phyloP scores from a whole-genome alignment of 176 grass and related monocot genomes.

The Bonia amplexicaulis region DNA sequence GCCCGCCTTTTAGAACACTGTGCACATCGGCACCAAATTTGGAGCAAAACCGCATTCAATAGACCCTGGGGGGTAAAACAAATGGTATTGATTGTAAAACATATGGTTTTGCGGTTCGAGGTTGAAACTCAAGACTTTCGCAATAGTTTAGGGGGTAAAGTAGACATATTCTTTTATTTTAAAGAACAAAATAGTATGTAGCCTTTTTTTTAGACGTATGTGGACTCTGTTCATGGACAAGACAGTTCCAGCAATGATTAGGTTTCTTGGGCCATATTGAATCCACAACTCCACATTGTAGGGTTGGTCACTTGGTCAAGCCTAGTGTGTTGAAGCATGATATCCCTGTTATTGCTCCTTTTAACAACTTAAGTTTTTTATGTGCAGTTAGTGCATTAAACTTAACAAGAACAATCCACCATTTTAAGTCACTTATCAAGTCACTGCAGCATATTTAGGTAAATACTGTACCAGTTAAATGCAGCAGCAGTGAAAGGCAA shows the following conservation, averaged over 20 bases:
- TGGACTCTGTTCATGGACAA: not conserved
- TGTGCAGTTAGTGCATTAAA: not conserved
- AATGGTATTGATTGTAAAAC: no score
- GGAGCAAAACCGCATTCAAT: no score
- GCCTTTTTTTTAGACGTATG: not conserved
- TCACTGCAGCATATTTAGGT: not conserved
- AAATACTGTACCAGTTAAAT: not conserved
- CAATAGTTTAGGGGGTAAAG: no score
- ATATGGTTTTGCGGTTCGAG: no score
- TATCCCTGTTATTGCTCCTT: not conserved
- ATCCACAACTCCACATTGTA: not conserved
- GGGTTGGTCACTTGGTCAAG: not conserved
- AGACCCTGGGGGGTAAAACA: no score
- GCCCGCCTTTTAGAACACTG: no score
- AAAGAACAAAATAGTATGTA: not conserved
- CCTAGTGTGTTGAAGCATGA: not conserved
- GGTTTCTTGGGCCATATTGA: not conserved
- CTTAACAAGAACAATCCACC: not conserved
- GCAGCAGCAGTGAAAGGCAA: not conserved
- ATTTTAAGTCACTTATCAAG: not conserved
- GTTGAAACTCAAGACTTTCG: no score
- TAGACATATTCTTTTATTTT: not conserved
- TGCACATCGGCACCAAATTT: no score
- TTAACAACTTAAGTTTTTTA: not conserved
- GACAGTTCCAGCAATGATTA: not conserved